Conservation (phyloP, 805 yeast species). For the Cyberlindnera euphorbiiphila region DNA sequence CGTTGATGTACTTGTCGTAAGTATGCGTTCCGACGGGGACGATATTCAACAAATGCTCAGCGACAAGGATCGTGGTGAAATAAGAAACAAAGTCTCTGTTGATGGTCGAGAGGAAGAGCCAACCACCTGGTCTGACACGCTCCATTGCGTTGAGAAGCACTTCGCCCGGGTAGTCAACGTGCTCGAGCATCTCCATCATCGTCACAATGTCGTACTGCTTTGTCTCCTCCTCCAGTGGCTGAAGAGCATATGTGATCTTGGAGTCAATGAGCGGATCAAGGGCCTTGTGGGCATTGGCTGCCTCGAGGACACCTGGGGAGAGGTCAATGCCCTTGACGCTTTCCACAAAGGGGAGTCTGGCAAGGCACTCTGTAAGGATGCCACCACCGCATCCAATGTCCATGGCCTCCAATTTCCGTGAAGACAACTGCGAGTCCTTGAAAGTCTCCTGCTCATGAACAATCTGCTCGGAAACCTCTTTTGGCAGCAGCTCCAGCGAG, state of each 20-base stretch:
- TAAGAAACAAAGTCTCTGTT: conserved; percentile 84
- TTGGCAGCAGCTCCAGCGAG: conserved; percentile 62
- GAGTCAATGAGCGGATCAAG: conserved; percentile 59
- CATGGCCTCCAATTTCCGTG: conserved; percentile 46
- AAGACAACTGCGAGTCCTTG: conserved; percentile 33
- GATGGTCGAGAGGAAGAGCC: conserved; percentile 86
- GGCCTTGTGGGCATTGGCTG: conserved; percentile 66
- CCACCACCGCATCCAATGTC: conserved; percentile 99
- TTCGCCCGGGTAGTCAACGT: conserved; percentile 79
- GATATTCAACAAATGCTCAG: conserved; percentile 70
- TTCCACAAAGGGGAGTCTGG: conserved; percentile 61
- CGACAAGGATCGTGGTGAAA: conserved; percentile 90
- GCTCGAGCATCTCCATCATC: conserved; percentile 93
- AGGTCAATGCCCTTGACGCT: conserved; percentile 81
- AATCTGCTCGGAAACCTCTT: conserved; percentile 44
- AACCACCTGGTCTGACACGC: conserved; percentile 67
- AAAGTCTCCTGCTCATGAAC: conserved; percentile 46
- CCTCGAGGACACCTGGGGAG: conserved; percentile 74
- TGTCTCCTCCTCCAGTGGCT: conserved; percentile 54
- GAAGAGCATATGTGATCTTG: conserved; percentile 57
- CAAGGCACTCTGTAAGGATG: conserved; percentile 79
- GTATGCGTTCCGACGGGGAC: conserved; percentile 96
- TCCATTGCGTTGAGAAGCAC: conserved; percentile 65
- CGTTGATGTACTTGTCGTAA: conserved; percentile 78
- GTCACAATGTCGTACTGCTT: conserved; percentile 73